Evolutionary conservation across 2,329 filamentous ascomycete species (phyloP).

Genomic region (Mycosphaerella arachidis): DNA sequence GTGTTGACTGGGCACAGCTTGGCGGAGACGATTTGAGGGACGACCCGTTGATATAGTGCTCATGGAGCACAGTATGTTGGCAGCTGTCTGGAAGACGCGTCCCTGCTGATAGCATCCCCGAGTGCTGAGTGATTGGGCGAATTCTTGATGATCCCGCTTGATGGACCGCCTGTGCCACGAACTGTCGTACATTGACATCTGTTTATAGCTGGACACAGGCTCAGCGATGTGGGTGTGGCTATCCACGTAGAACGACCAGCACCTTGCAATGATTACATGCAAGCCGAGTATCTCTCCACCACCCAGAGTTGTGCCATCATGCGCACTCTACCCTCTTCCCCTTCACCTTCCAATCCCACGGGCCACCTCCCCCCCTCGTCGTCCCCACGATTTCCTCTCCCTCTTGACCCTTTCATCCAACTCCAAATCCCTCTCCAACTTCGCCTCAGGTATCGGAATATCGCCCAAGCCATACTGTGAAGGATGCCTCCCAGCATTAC

Average conservation of each 20-base stretch:
- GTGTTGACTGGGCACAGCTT: background rate
- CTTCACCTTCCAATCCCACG: background rate
- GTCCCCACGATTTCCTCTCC: background rate
- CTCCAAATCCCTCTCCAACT: background rate
- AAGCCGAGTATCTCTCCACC: no score
- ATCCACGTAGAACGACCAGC: no score
- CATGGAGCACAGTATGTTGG: background rate
- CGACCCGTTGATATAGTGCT: background rate
- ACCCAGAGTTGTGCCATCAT: no score
- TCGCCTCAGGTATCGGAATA: background rate
- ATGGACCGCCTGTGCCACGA: background rate
- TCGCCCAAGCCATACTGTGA: background rate
- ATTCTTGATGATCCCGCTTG: background rate
- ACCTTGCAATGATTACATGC: no score
- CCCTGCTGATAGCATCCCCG: background rate
- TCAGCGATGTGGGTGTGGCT: no score
- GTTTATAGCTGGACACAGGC: no score
- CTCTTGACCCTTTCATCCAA: background rate
- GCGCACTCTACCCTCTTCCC: no score
- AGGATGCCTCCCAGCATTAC: background rate
- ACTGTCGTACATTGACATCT: no score
- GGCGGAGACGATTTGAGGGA: background rate
- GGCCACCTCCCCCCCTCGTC: background rate
- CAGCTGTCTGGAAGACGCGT: background rate
- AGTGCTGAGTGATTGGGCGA: background rate